phyloP scores from a whole-genome alignment of 441 rosid genomes.

The Pelargonium exstipulatum region DNA sequence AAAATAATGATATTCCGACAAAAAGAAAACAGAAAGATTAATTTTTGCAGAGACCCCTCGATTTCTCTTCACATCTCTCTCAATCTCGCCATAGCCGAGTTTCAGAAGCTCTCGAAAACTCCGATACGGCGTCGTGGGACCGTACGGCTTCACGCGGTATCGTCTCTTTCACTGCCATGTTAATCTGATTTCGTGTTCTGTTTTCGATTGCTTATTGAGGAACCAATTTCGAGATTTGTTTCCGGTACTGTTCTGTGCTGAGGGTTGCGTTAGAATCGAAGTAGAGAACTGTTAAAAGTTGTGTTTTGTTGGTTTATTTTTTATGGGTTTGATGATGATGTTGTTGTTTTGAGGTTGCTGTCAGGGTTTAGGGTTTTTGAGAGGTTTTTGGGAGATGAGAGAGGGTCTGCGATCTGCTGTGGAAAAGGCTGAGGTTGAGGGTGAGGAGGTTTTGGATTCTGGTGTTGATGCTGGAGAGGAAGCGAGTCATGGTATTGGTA shows the following conservation, averaged over 20 bases:
- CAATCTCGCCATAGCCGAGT: too few relatives aligned
- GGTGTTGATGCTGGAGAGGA: slow-evolving; percentile 1
- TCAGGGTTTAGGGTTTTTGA: slow-evolving; percentile 14
- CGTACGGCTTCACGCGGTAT: too few relatives aligned
- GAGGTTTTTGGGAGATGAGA: slow-evolving; percentile 34
- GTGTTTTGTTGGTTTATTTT: neutral
- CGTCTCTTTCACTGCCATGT: neutral
- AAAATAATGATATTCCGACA: too few relatives aligned
- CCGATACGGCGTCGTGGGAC: too few relatives aligned
- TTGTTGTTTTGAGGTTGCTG: slow-evolving; percentile 7
- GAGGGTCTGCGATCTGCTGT: slow-evolving; percentile 38
- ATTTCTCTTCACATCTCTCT: too few relatives aligned
- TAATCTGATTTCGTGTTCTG: neutral
- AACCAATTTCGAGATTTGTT: neutral
- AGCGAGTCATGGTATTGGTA: too few relatives aligned
- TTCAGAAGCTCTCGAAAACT: too few relatives aligned
- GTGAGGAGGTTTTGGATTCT: slow-evolving; percentile 18
- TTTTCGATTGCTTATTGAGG: neutral
- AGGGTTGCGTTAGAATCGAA: slow-evolving; percentile 1
- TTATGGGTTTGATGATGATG: too few relatives aligned
- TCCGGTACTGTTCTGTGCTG: slow-evolving; percentile 3
- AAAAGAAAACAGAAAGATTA: too few relatives aligned
- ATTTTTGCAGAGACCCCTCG: too few relatives aligned
- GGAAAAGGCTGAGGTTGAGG: slow-evolving; percentile 25
- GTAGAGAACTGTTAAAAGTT: neutral